Percentiles rank a stretch among this genome's conserved stretches.
These are phyloP conservation scores for Starmerella khaoyaiensis DNA, from an alignment of 805 yeast genomes.

Conservation along the genomic window DNA sequence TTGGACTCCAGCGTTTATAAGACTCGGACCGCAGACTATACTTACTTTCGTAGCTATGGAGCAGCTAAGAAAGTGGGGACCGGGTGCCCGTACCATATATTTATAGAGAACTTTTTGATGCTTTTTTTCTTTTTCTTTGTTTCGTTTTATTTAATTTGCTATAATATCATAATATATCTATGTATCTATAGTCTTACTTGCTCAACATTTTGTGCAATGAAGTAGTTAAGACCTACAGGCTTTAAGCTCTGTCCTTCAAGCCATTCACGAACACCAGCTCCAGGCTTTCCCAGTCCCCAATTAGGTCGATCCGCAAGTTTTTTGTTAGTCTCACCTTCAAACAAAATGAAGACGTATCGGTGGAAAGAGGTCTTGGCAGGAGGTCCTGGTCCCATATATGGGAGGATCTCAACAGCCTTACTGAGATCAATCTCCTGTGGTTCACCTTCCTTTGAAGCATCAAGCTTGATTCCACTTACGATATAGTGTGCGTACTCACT, in stretches of 20 bases:
- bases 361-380: constrained; percentile 77
- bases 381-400: constrained; percentile 80
- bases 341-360: constrained; percentile 68
- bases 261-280: constrained; percentile 67
- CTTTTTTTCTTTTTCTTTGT: no score
- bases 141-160: no score
- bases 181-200: constrained; percentile 4
- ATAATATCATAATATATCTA: no score
- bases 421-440: constrained; percentile 24
- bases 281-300: constrained; percentile 83
- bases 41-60: constrained; percentile 32
- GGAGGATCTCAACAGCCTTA: constrained; percentile 35
- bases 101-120: no score
- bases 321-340: constrained; percentile 30
- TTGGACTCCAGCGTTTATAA: constrained; percentile 76
- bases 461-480: constrained; percentile 29
- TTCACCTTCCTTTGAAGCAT: constrained; percentile 22
- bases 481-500: constrained; percentile 76
- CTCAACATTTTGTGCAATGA: constrained; percentile 53
- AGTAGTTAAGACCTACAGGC: constrained; percentile 68
- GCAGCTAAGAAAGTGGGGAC: constrained; percentile 28
- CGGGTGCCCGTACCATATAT: constrained; percentile 6
- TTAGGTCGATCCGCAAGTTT: constrained; percentile 41
- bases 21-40: constrained; percentile 59
- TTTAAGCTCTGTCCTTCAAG: constrained; percentile 41